These are phyloP conservation scores for Salix suchowensis DNA, from an alignment of 345 rosid species.

Conservation along the genomic window DNA sequence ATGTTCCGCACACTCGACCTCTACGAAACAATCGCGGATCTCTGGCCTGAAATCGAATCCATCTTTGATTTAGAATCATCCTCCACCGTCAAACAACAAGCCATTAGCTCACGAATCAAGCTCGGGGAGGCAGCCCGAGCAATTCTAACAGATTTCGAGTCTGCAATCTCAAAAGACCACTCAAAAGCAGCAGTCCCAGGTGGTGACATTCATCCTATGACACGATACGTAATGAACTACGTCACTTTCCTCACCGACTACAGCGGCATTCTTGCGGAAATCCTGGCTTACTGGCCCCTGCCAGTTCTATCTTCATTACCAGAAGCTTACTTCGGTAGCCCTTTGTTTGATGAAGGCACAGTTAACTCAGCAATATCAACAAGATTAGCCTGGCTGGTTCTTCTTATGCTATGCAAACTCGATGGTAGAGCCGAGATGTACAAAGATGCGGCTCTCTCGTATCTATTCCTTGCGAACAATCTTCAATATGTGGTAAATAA, in stretches of 20 bases:
- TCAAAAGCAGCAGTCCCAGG: slow-evolving; percentile 50
- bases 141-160: slow-evolving; percentile 57
- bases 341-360: slow-evolving; percentile 24
- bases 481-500: slow-evolving; percentile 67
- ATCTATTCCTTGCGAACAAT: slow-evolving; percentile 73
- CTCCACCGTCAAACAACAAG: slow-evolving; percentile 34
- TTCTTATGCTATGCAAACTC: slow-evolving; percentile 65
- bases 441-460: slow-evolving; percentile 57
- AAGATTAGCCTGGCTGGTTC: slow-evolving; percentile 62
- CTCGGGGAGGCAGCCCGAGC: slow-evolving; percentile 45
- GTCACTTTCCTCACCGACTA: slow-evolving; percentile 62
- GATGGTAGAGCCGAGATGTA: slow-evolving; percentile 58
- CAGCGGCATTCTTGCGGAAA: slow-evolving; percentile 40
- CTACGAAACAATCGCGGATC: slow-evolving; percentile 46
- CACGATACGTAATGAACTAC: slow-evolving; percentile 79
- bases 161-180: slow-evolving; percentile 48
- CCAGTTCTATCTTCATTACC: slow-evolving; percentile 37
- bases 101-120: slow-evolving; percentile 38
- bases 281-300: slow-evolving; percentile 54
- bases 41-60: slow-evolving; percentile 47
- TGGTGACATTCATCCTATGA: slow-evolving; percentile 76
- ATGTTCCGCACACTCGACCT: slow-evolving; percentile 64
- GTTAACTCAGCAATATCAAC: slow-evolving; percentile 33
- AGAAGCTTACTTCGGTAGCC: slow-evolving; percentile 41
- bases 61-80: slow-evolving; percentile 47